Evolutionary conservation across 2,329 filamentous ascomycete genomes (phyloP).

Genomic region (Elsinoe perseae): DNA sequence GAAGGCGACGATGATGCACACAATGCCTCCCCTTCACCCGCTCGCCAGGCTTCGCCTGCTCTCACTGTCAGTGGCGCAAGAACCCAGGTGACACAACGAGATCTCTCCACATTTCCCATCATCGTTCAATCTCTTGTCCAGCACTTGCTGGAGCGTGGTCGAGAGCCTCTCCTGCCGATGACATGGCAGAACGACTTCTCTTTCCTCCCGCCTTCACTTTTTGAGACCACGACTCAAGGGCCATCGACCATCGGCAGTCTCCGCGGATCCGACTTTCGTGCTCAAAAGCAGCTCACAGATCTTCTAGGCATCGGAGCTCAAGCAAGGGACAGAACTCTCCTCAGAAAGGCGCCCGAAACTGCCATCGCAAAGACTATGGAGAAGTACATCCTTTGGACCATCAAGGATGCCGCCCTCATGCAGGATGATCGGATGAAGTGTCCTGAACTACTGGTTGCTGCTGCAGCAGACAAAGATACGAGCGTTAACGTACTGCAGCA

Average conservation of each 20-base stretch:
- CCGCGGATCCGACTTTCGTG: conserved; percentile 7
- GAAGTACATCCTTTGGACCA: background rate
- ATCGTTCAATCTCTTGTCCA: background rate
- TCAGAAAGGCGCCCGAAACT: background rate
- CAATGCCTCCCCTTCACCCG: background rate
- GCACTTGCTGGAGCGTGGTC: conserved; percentile 6
- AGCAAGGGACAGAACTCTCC: background rate
- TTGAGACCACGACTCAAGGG: background rate
- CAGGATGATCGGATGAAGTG: background rate
- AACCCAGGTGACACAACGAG: background rate
- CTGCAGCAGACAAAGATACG: background rate
- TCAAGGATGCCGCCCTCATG: conserved; percentile 2
- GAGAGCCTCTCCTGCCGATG: background rate
- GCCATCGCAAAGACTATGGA: background rate
- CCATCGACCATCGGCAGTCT: background rate
- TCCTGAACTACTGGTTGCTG: background rate
- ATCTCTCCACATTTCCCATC: conserved; percentile 8
- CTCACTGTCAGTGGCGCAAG: background rate
- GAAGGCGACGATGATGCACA: background rate
- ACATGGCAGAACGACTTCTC: conserved; percentile 8
- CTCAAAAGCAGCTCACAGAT: conserved; percentile 1
- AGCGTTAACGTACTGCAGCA: background rate
- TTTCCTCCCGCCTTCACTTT: conserved; percentile 6
- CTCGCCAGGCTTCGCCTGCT: background rate
- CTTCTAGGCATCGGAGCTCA: background rate